These are phyloP conservation scores for Kwoniella heveanensis DNA, from an alignment of 768 basidiomycete genomes.

Conservation along the genomic window DNA sequence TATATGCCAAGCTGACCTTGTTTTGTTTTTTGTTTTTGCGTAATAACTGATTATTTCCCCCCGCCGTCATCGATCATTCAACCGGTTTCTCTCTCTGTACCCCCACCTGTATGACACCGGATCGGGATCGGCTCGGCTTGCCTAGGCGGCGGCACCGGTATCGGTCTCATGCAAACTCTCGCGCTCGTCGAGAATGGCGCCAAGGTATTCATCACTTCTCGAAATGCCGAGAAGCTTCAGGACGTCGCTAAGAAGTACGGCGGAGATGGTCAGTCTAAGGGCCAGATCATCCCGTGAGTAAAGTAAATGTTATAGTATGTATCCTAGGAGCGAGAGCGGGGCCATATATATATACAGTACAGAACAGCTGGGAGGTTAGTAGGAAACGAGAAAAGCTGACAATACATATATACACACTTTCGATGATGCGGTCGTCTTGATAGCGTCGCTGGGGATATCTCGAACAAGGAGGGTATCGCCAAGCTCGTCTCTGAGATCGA, in stretches of 20 bases:
- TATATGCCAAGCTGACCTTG: too few species aligned
- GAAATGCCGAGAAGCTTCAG: constrained; percentile 40
- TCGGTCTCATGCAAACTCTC: constrained; percentile 47
- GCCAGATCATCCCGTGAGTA: constrained; percentile 41
- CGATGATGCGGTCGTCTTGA: too few species aligned
- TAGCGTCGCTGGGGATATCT: constrained; percentile 35
- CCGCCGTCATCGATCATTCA: too few species aligned
- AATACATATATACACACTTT: too few species aligned
- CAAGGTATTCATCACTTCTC: constrained; percentile 39
- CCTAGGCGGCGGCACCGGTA: constrained; percentile 34
- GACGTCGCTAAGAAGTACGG: constrained; percentile 44
- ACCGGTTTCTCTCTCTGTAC: neutral
- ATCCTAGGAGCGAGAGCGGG: too few species aligned
- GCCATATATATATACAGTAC: too few species aligned
- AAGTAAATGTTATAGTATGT: neutral
- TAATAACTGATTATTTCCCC: too few species aligned
- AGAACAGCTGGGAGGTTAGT: too few species aligned
- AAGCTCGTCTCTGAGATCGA: constrained; percentile 34
- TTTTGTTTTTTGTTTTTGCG: too few species aligned
- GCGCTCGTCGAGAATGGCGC: constrained; percentile 42
- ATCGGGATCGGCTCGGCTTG: neutral
- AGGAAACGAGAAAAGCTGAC: too few species aligned
- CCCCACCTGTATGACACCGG: neutral
- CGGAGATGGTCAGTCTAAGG: constrained; percentile 32
- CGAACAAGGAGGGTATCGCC: constrained; percentile 34